Evolutionary conservation across 179 eudicot genomes (phyloP).

Genomic region (Spergularia azorica): DNA sequence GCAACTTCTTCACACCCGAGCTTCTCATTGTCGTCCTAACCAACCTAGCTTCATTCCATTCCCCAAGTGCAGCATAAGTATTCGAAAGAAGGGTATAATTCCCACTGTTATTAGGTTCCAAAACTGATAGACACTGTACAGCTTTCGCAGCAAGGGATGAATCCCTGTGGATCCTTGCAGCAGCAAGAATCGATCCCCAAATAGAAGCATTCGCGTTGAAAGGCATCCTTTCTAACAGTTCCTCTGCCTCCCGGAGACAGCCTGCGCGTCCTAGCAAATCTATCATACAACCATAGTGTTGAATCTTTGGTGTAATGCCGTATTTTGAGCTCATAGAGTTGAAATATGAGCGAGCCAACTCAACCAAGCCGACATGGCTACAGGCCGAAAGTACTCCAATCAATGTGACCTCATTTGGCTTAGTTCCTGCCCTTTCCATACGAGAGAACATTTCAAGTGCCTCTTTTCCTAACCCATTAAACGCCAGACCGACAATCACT

Average conservation of each 20-base stretch:
- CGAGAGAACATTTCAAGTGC: conserved; percentile 50
- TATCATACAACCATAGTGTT: conserved; percentile 63
- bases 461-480: conserved; percentile 52
- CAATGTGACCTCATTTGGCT: conserved; percentile 54
- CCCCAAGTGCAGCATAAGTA: conserved; percentile 48
- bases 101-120: conserved; percentile 61
- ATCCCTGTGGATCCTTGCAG: conserved; percentile 43
- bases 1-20: conserved; percentile 40
- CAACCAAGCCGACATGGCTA: conserved; percentile 54
- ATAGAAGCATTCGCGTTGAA: conserved; percentile 50
- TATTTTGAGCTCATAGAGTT: conserved; percentile 41
- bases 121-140: conserved; percentile 25
- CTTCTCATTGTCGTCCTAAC: conserved; percentile 51
- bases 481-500: conserved; percentile 55
- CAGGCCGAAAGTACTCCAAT: conserved; percentile 56
- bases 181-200: conserved; percentile 65
- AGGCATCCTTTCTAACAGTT: conserved; percentile 41
- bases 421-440: conserved; percentile 44
- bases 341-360: conserved; percentile 45
- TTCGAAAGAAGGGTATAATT: conserved; percentile 50
- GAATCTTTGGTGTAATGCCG: conserved; percentile 44
- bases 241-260: conserved; percentile 48
- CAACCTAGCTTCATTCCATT: conserved; percentile 51
- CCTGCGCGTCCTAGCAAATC: conserved; percentile 59
- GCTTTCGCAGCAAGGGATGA: conserved; percentile 45